These are phyloP conservation scores for Colletotrichum brevisporum DNA, from an alignment of 2,329 filamentous ascomycete genomes.

Conservation along the genomic window DNA sequence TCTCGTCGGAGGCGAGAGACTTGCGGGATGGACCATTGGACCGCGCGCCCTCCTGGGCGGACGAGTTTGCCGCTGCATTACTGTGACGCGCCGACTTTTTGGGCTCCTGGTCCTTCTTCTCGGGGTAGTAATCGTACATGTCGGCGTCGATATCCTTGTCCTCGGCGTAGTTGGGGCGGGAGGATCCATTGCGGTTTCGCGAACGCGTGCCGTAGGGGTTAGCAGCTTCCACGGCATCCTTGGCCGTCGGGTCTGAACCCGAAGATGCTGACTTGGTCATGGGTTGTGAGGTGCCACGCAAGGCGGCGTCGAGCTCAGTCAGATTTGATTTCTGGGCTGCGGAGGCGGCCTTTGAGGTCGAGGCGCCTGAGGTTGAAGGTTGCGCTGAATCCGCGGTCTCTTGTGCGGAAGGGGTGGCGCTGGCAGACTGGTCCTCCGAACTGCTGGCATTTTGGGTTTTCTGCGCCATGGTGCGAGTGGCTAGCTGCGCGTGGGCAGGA, in stretches of 20 bases:
- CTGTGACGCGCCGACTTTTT: slow-evolving; percentile 70
- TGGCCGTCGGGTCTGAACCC: slow-evolving; percentile 61
- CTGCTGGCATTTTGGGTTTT: slow-evolving; percentile 38
- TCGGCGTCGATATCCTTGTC: slow-evolving; percentile 93
- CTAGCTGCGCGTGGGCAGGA: slow-evolving; percentile 30
- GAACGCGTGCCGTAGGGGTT: slow-evolving; percentile 93
- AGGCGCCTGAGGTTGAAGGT: slow-evolving; percentile 22
- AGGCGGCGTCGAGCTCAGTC: slow-evolving; percentile 51
- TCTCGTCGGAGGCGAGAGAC: slow-evolving; percentile 54
- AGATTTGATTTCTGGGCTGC: slow-evolving; percentile 47
- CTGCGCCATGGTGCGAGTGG: slow-evolving; percentile 39
- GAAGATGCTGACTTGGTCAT: slow-evolving; percentile 64
- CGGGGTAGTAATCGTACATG: slow-evolving; percentile 76
- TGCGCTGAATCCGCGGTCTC: slow-evolving; percentile 41
- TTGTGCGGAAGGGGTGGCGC: slow-evolving; percentile 39
- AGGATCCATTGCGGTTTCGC: slow-evolving; percentile 84
- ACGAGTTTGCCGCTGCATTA: slow-evolving; percentile 53
- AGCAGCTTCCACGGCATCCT: slow-evolving; percentile 67
- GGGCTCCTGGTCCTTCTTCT: slow-evolving; percentile 68
- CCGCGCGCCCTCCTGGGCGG: slow-evolving; percentile 53
- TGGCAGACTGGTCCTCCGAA: slow-evolving; percentile 41
- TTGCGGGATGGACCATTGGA: slow-evolving; percentile 57
- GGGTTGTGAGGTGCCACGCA: slow-evolving; percentile 54
- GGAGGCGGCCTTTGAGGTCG: slow-evolving; percentile 35
- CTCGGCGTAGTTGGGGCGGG: slow-evolving; percentile 95